Conservation (phyloP, 805 yeast genomes). For the Starmerella geochares region DNA sequence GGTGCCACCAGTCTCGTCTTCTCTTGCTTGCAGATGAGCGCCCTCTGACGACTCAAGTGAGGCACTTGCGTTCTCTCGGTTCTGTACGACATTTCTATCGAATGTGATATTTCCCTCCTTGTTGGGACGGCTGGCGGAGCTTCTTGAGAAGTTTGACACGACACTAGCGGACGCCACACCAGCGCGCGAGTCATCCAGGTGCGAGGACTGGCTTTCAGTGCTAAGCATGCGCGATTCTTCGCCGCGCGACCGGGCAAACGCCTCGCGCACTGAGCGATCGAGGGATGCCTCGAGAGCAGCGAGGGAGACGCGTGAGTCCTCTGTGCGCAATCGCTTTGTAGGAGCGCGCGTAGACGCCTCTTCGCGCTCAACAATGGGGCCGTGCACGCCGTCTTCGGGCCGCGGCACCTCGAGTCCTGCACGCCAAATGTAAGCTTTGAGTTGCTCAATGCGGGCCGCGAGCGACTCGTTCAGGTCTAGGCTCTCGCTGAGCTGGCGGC, state of each 20-base stretch:
- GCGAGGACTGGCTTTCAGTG: background rate
- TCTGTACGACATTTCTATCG: no score
- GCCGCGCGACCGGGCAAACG: background rate
- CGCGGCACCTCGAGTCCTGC: conserved; percentile 17
- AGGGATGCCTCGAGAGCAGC: conserved; percentile 1
- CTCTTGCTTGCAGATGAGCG: no score
- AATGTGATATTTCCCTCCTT: no score
- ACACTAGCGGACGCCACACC: no score
- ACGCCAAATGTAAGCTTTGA: conserved; percentile 15
- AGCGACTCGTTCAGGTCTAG: conserved; percentile 12
- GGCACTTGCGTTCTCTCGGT: no score
- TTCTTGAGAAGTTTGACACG: no score
- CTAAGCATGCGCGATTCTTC: background rate
- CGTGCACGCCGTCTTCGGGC: conserved; percentile 13
- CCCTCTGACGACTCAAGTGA: no score
- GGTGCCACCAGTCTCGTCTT: no score
- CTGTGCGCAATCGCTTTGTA: background rate
- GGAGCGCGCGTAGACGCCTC: background rate
- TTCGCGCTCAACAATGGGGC: conserved; percentile 11
- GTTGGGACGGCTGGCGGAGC: no score
- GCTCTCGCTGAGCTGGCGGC: conserved; percentile 14
- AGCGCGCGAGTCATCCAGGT: background rate
- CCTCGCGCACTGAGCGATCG: background rate
- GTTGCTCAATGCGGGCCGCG: conserved; percentile 13
- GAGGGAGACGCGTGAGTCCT: background rate